Conservation (phyloP, 2,329 filamentous ascomycete species). For the Cercospora citrullina region DNA sequence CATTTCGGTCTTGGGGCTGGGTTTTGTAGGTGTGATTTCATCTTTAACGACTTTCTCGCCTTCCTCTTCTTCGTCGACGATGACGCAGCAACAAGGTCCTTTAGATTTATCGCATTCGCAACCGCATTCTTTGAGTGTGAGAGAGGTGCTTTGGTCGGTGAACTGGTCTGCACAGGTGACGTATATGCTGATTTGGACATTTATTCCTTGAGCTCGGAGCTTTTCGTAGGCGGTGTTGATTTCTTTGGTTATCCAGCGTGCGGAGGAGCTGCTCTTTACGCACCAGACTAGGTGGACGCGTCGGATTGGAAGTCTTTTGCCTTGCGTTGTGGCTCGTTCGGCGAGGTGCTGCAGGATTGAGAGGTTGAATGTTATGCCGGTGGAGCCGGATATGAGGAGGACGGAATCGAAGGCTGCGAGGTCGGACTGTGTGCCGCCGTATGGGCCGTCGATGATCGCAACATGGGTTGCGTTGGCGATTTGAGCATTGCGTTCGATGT, state of each 20-base stretch:
- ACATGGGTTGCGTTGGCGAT: slow-evolving; percentile 18
- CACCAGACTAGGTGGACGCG: slow-evolving; percentile 33
- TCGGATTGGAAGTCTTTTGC: slow-evolving; percentile 27
- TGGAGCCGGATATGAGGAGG: slow-evolving; percentile 32
- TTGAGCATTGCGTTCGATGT: slow-evolving; percentile 21
- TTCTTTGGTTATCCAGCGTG: slow-evolving; percentile 29
- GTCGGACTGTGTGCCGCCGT: slow-evolving; percentile 29
- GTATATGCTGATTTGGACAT: slow-evolving; percentile 27
- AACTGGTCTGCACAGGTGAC: slow-evolving; percentile 33
- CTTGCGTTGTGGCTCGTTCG: slow-evolving; percentile 22
- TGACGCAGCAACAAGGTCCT: slow-evolving; percentile 31
- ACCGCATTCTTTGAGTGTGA: slow-evolving; percentile 26
- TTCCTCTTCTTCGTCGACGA: slow-evolving; percentile 21
- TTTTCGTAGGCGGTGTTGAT: slow-evolving; percentile 24
- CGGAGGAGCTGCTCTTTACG: slow-evolving; percentile 27
- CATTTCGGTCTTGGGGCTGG: neutral
- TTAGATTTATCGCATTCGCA: slow-evolving; percentile 32
- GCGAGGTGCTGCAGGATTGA: slow-evolving; percentile 33
- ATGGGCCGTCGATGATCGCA: slow-evolving; percentile 33
- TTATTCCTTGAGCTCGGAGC: slow-evolving; percentile 25
- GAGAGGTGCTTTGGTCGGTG: slow-evolving; percentile 19
- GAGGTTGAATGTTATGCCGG: slow-evolving; percentile 34
- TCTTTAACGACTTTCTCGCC: slow-evolving; percentile 17
- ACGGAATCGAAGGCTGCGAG: slow-evolving; percentile 34
- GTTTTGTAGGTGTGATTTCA: slow-evolving; percentile 14